Evolutionary conservation across 495 filamentous ascomycete genomes (phyloP), one percentile per base, ranked within the genome.

Genomic region (Coniosporium apollinis): DNA sequence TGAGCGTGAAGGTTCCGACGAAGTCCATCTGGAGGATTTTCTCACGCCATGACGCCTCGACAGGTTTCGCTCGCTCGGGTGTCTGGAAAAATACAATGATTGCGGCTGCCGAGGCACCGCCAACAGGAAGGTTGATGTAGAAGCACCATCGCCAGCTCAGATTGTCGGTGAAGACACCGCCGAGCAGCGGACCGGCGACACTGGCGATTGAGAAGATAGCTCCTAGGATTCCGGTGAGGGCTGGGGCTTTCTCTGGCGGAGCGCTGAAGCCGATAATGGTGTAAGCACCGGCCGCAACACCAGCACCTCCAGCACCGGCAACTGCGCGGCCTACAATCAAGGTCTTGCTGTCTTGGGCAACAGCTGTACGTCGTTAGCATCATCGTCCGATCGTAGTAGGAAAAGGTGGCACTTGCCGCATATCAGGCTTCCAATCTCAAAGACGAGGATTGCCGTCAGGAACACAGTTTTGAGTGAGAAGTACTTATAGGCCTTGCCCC

Each of bases 121-220:
- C 66, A 21, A 69, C 51, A 0, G 67, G 67, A 2, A 70, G 55
- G 37, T 69, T 69, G 45, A 71, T 60, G 37, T 67, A 69, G 49
- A 70, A 71, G 41, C 60, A 66, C 64, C 62, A 68, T n/a, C 65
- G 47, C 65, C 65, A 69, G 9, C 55, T 46, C 3, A 60, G 50
- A 20, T 54, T 44, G 18, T 50, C 45, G 0, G 60, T 56, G 41
- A 69, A 67, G 0, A 49, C 66, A 22, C 66, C 66, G 6, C 66
- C 66, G 18, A 69, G 36, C 1, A 70, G 41, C 0, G 65, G 66
- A 16, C 66, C 66, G 22, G 57, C 41, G 13, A 66, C 62, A 31
- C 45, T 44, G 9, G 58, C 55, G 14, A 62, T 39, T 8, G 46
- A 54, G 33, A 61, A 66, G 8, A 47, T 48, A 2, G 45, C 50